Base-by-base conservation (phyloP, 371 early-diverging fungal species). In the Mortierella sp. region DNA sequence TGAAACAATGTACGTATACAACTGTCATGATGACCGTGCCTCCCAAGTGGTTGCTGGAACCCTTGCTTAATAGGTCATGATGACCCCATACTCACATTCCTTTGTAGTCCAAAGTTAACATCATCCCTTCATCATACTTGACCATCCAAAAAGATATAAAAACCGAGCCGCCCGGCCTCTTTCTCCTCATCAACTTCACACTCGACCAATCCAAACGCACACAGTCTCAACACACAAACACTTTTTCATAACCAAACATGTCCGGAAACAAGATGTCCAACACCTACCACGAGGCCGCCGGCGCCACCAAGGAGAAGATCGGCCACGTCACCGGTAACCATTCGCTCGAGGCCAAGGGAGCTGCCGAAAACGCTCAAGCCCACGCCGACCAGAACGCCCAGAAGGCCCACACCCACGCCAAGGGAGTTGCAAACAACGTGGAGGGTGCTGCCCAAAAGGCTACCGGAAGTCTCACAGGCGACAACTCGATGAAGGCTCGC, bases 261-360 rank as follows among this genome's bases (percentile, higher is more conserved):
- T 47, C 73, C 41, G 34, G 34, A n/a, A 58, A 53, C 47, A 66
- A 50, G 41, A 49, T 67, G 14, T 53, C 73, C 50, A 61, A 63
- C 64, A 67, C 67, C 38, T 62, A 58, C 64, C 58, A 72, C 63
- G 49, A 58, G 24, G 39, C 67, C 50, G 52, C 63, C 60, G 73
- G 73, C 14, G 47, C 50, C 55, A 50, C 67, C 67, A 72, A 72
- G 73, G 64, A 71, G 45, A 60, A 48, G 51, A 8, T 71, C 30
- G 71, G 71, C 12, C 53, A 30, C 27, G 51, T 46, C 48, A 51
- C 51, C 23, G 56, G 55, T 50, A 71, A 52, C 64, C 47, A 71
- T 30, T 21, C 12, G 26, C 21, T 58, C 8, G 73, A 62, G 1
- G 67, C 54, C 19, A 24, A 34, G 27, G 73, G 73, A 12, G 73